A percentile compares a stretch with the other conserved stretches of the same genome.
Evolutionary conservation across 805 yeast species (phyloP).

Genomic region (Schizosaccharomyces lindneri): DNA sequence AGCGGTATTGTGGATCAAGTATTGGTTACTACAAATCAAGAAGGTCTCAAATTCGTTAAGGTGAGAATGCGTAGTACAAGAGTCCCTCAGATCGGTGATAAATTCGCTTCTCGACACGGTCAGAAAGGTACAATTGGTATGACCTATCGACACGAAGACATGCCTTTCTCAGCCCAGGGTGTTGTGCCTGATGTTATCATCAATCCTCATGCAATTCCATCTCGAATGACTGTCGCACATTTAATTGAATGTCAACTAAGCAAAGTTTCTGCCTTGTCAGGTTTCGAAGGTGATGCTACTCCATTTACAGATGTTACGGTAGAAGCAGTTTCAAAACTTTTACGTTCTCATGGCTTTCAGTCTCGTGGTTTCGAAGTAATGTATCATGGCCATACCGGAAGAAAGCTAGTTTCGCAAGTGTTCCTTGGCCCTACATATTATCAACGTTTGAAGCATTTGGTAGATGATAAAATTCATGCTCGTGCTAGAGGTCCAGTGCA

Average conservation of each 20-base stretch:
- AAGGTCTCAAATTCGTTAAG: slow-evolving; percentile 89
- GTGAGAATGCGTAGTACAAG: slow-evolving; percentile 98
- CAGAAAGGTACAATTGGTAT: slow-evolving; percentile 99
- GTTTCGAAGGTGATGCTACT: slow-evolving; percentile 96
- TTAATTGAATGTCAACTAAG: slow-evolving; percentile 91
- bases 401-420: slow-evolving; percentile 88
- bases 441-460: slow-evolving; percentile 97
- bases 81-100: slow-evolving; percentile 96
- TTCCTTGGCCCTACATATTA: slow-evolving; percentile 99
- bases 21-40: slow-evolving; percentile 86
- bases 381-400: slow-evolving; percentile 98
- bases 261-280: slow-evolving; percentile 82
- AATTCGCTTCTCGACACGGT: slow-evolving; percentile 98
- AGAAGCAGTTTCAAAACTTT: slow-evolving; percentile 75
- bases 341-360: slow-evolving; percentile 90
- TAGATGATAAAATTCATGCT: slow-evolving; percentile 95
- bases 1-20: slow-evolving; percentile 97
- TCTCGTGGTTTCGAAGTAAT: slow-evolving; percentile 95
- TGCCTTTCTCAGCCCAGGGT: slow-evolving; percentile 94
- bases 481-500: slow-evolving; percentile 98
- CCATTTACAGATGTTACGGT: slow-evolving; percentile 97
- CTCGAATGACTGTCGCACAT: slow-evolving; percentile 99
- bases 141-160: slow-evolving; percentile 91
- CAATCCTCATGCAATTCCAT: slow-evolving; percentile 98
- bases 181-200: slow-evolving; percentile 90